Conservation (phyloP, 2,329 filamentous ascomycete species). For the Paracoccidioides brasiliensis region DNA sequence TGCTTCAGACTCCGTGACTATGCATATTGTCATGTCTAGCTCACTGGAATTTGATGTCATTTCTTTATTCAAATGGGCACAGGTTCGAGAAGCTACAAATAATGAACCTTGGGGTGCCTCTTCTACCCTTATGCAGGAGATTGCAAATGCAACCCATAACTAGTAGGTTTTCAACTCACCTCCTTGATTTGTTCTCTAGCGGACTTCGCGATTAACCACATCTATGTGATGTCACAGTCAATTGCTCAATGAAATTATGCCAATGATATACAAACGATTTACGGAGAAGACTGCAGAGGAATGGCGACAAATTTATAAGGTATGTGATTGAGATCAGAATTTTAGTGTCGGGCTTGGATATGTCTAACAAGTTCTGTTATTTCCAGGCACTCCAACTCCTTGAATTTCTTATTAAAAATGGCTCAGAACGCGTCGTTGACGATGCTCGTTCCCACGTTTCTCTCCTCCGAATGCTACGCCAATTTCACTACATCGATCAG, state of each 20-base stretch:
- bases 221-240: conserved; percentile 46
- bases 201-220: conserved; percentile 8
- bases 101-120: conserved; percentile 95
- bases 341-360: not conserved
- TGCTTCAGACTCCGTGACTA: not conserved
- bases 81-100: conserved; percentile 96
- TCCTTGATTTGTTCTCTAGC: not conserved
- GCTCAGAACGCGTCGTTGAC: conserved; percentile 92
- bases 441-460: conserved; percentile 92
- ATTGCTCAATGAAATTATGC: conserved; percentile 98
- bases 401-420: conserved; percentile 72
- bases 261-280: conserved; percentile 98
- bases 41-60: not conserved
- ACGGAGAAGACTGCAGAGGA: conserved; percentile 97
- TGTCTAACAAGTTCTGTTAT: not conserved
- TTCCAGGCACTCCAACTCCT: conserved; percentile 67
- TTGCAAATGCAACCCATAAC: conserved; percentile 93
- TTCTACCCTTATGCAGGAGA: conserved; percentile 85
- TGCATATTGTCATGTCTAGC: not conserved
- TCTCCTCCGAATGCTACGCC: conserved; percentile 91
- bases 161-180: conserved; percentile 52
- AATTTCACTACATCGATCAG: conserved; percentile 91
- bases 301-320: conserved; percentile 99
- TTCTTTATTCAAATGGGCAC: conserved; percentile 15
- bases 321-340: conserved; percentile 20